These are phyloP conservation scores for Bipolaris oryzae DNA, from an alignment of 2,329 filamentous ascomycete genomes.

Conservation along the genomic window DNA sequence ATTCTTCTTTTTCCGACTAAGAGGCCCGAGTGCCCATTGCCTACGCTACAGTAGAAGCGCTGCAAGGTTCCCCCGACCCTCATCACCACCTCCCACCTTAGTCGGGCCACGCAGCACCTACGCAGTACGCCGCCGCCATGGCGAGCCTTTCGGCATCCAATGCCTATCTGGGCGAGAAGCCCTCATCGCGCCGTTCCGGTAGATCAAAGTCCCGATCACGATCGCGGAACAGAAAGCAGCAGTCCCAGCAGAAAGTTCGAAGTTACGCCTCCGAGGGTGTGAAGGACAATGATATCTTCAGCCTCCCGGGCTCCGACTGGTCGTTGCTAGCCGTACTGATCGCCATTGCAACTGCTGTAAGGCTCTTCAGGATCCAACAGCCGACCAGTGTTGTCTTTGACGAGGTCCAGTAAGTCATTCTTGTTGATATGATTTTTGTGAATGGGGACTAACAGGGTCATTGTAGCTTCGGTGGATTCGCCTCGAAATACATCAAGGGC, in stretches of 20 bases:
- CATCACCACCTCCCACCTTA: constrained; percentile 23
- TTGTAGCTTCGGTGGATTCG: constrained; percentile 91
- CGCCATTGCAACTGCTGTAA: constrained; percentile 75
- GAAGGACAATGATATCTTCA: constrained; percentile 88
- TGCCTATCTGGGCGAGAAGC: constrained; percentile 42
- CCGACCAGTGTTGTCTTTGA: constrained; percentile 97
- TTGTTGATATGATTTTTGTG: neutral
- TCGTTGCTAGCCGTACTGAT: constrained; percentile 75
- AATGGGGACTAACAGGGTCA: constrained; percentile 27
- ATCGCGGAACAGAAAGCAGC: constrained; percentile 43
- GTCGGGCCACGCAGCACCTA: constrained; percentile 27
- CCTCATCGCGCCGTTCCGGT: constrained; percentile 37
- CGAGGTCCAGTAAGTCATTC: constrained; percentile 88
- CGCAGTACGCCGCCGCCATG: constrained; percentile 41
- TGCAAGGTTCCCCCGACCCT: constrained; percentile 8
- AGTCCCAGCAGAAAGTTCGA: constrained; percentile 31
- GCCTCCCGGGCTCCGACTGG: constrained; percentile 83
- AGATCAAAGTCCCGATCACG: constrained; percentile 46
- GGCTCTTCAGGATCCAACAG: constrained; percentile 94
- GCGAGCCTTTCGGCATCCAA: constrained; percentile 41
- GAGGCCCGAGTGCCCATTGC: constrained; percentile 5
- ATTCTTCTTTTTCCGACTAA: constrained; percentile 21
- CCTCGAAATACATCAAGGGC: constrained; percentile 98
- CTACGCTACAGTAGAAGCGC: constrained; percentile 16
- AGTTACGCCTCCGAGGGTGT: constrained; percentile 81